Evolutionary conservation across 2,329 filamentous ascomycete genomes (phyloP).

Genomic region (Colletotrichum sp.): DNA sequence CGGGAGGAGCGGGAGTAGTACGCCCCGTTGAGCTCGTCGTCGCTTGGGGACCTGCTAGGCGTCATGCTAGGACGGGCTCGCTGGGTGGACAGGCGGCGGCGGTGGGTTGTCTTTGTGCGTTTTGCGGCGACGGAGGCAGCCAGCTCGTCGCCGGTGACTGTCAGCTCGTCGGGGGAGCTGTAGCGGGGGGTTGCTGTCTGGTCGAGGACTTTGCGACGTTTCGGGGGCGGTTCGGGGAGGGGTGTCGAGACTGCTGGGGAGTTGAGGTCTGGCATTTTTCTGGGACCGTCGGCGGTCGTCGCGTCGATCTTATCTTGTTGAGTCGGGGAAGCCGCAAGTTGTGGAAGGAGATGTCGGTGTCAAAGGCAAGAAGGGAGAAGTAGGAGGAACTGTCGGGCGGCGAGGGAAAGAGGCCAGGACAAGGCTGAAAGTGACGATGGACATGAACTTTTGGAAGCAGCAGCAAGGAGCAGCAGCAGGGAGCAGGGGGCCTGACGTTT

Average conservation of each 20-base stretch:
- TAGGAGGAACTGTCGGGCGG: neutral
- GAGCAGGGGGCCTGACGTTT: slow-evolving; percentile 8
- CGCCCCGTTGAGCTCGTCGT: slow-evolving; percentile 26
- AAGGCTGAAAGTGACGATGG: slow-evolving; percentile 4
- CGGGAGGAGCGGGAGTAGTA: slow-evolving; percentile 24
- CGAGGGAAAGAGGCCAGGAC: neutral
- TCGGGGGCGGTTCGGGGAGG: slow-evolving; percentile 38
- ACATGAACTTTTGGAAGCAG: neutral
- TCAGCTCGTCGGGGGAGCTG: slow-evolving; percentile 50
- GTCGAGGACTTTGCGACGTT: slow-evolving; percentile 45
- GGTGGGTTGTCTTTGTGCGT: neutral
- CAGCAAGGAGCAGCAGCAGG: neutral
- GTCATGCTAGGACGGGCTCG: slow-evolving; percentile 21
- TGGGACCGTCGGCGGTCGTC: neutral
- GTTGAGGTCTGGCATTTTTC: slow-evolving; percentile 32
- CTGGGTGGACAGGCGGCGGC: slow-evolving; percentile 19
- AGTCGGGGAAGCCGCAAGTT: neutral
- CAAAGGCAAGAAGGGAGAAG: neutral
- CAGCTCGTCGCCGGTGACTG: neutral
- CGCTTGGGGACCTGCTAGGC: slow-evolving; percentile 22
- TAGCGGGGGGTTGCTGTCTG: slow-evolving; percentile 43
- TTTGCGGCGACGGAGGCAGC: neutral
- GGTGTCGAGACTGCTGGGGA: slow-evolving; percentile 23
- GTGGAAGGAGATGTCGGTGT: neutral
- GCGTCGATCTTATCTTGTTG: neutral